phyloP scores from a whole-genome alignment of 768 basidiomycete genomes.

The Boletus subcaerulescens region DNA sequence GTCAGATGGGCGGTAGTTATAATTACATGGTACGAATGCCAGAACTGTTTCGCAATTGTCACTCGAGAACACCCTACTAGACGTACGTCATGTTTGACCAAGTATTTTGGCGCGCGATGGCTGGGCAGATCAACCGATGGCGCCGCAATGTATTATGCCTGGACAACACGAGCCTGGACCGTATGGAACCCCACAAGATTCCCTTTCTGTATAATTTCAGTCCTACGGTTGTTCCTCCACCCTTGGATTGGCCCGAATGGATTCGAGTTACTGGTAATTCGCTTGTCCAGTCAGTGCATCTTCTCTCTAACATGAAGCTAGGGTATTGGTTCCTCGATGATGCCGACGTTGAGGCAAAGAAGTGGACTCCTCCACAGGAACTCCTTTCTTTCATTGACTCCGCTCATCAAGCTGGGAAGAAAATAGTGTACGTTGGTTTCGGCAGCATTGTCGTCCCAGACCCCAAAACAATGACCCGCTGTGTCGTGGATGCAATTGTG shows the following conservation, averaged over 20 bases:
- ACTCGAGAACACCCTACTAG: slow-evolving; percentile 34
- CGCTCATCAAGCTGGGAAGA: slow-evolving; percentile 74
- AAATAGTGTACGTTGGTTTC: slow-evolving; percentile 96
- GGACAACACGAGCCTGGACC: slow-evolving; percentile 82
- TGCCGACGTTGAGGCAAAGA: slow-evolving; percentile 82
- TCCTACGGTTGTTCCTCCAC: slow-evolving; percentile 84
- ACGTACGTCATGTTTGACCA: slow-evolving; percentile 97
- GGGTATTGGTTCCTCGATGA: slow-evolving; percentile 98
- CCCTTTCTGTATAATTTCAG: slow-evolving; percentile 99
- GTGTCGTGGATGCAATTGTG: slow-evolving; percentile 83
- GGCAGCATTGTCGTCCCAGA: slow-evolving; percentile 97
- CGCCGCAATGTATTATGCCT: slow-evolving; percentile 73
- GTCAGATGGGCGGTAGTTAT: slow-evolving; percentile 91
- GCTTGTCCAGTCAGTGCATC: slow-evolving; percentile 2
- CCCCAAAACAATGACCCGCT: slow-evolving; percentile 87
- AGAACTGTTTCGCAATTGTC: neutral
- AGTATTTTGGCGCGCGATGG: slow-evolving; percentile 94
- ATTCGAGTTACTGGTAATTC: slow-evolving; percentile 81
- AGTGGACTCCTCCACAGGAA: slow-evolving; percentile 84
- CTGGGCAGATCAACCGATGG: slow-evolving; percentile 96
- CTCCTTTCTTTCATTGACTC: slow-evolving; percentile 79
- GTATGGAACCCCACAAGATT: slow-evolving; percentile 96
- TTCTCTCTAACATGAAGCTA: slow-evolving; percentile 27
- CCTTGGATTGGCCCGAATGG: slow-evolving; percentile 99
- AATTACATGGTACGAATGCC: slow-evolving; percentile 86